Evolutionary conservation across 495 filamentous ascomycete species (phyloP), one percentile per base, ranked within the genome.

Genomic region (Aspergillus sclerotioniger): DNA sequence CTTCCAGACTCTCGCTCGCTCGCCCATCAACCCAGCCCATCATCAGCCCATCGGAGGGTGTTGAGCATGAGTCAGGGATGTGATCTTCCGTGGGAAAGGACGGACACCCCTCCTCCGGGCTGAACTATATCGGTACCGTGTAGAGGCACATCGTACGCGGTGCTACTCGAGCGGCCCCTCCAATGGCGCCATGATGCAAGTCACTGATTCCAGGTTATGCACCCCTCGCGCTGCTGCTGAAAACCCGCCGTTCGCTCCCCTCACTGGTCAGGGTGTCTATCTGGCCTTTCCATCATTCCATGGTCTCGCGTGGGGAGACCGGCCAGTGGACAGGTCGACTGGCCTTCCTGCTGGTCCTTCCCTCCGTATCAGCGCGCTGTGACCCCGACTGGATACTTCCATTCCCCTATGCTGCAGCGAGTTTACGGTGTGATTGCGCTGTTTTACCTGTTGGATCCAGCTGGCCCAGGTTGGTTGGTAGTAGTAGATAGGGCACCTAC

Each of bases 171-270:
- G 12, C 13, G 33, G 12, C 37, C 37, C 37, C n/a, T n/a, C 13
- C 37, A 12, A 41, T 41, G 37, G 37, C 37, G 37, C 37, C 37
- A 41, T 41, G 37, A 41, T 41, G 37, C 37, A 41, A 41, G 37
- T 41, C 37, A 41, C 37, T 41, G 37, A 41, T 41, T 41, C 37
- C 37, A 41, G 37, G 37, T 41, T 41, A 41, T 41, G 37, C 37
- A 41, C 12, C 37, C 37, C 37, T 41, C 35, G 35, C 35, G 10
- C 10, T 39, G 10, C 35, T 39, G 35, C 35, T 39, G 35, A 39
- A 39, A 13, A 13, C 9, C 35, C 9, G 3, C 35, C 2, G 4
- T 39, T 13, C 35, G 35, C 9, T n/a, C 37, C 37, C 13, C 37
- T 41, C 13, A 41, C 37, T 41, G 37, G 33, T 8, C 33, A 35